Base-by-base conservation (phyloP, 2,329 filamentous ascomycete species). In the Alternaria triticimaculans region DNA sequence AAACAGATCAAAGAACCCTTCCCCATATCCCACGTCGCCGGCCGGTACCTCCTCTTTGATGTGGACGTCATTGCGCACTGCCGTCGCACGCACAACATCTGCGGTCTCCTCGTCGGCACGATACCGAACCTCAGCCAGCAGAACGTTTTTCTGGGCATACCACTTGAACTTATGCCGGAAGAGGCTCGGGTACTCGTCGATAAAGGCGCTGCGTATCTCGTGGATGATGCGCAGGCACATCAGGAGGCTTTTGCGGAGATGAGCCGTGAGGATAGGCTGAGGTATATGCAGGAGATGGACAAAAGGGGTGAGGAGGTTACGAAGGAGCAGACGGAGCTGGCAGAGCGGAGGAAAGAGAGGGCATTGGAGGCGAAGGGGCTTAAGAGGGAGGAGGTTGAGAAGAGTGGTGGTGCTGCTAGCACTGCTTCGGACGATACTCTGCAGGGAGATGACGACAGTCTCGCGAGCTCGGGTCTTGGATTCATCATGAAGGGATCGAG, bases 111-210 rank as follows among this genome's bases (percentile, higher is more conserved):
- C 59, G 90, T 92, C 63, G 96, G 96, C 61, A 94, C 92, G 8
- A 89, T 97, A 28, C 95, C 96, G 2, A 94, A 98, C 81, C 90
- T 93, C 61, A 94, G 94, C 6, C 95, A 96, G 72, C 96, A 99
- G 81, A 98, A 97, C 82, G 87, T 97, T 62, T 98, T 98, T 78
- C 87, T 95, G 62, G 93, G 94, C 49, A 83, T 98, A 54, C 96
- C 96, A 3, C 83, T 98, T 25, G 92, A 97, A 83, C 85, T 99
- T 48, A 92, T 96, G 84, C 90, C 93, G 2, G 96, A 98, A 82
- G 96, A 99, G 83, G 94, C 91, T 5, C 87, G 89, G 67, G 82
- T 96, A 58, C 86, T 99, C 26, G 89, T 97, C 62, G 90, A 93
- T 70, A 90, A 90, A 71, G 89, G 88, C 63, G 87, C 89, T 71